These are phyloP conservation scores for Penicillium atrosanguineum DNA, from an alignment of 495 filamentous ascomycete species.

Conservation along the genomic window DNA sequence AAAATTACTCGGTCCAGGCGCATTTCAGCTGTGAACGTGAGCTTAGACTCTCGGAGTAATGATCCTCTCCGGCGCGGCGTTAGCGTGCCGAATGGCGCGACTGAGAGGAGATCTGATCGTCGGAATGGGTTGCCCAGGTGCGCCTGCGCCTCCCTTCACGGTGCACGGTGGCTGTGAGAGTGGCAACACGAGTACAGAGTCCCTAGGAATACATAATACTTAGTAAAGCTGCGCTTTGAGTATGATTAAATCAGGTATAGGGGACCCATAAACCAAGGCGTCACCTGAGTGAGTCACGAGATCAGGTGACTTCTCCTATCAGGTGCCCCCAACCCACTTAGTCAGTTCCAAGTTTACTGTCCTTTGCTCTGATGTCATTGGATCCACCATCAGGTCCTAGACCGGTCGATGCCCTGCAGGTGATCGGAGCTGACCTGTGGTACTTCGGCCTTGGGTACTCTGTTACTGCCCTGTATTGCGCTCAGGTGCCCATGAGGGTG, in stretches of 20 bases:
- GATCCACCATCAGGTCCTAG: slow-evolving; percentile 26
- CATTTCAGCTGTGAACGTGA: slow-evolving; percentile 1
- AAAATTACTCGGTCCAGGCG: neutral
- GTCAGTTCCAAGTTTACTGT: slow-evolving; percentile 10
- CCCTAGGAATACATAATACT: too few species aligned
- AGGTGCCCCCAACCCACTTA: slow-evolving; percentile 1
- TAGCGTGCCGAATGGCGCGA: slow-evolving; percentile 22
- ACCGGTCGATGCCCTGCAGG: slow-evolving; percentile 31
- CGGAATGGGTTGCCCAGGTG: neutral
- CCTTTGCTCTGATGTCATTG: slow-evolving; percentile 23
- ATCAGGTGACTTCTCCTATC: slow-evolving; percentile 22
- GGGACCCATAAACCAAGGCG: too few species aligned
- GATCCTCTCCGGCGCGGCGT: slow-evolving; percentile 20
- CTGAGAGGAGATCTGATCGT: slow-evolving; percentile 25
- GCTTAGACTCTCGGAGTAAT: slow-evolving; percentile 18
- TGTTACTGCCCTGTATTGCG: neutral
- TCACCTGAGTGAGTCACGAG: neutral
- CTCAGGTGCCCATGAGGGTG: neutral
- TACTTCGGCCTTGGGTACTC: neutral
- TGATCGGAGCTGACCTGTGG: slow-evolving; percentile 7
- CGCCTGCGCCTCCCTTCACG: neutral
- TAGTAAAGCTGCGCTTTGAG: too few species aligned
- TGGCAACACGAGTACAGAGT: neutral
- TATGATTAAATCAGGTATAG: too few species aligned
- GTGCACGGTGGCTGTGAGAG: neutral